Percentiles rank a stretch among this genome's conserved stretches.
These are phyloP conservation scores for Teratosphaeria epicoccoides DNA, from an alignment of 2,329 filamentous ascomycete species.

Conservation along the genomic window DNA sequence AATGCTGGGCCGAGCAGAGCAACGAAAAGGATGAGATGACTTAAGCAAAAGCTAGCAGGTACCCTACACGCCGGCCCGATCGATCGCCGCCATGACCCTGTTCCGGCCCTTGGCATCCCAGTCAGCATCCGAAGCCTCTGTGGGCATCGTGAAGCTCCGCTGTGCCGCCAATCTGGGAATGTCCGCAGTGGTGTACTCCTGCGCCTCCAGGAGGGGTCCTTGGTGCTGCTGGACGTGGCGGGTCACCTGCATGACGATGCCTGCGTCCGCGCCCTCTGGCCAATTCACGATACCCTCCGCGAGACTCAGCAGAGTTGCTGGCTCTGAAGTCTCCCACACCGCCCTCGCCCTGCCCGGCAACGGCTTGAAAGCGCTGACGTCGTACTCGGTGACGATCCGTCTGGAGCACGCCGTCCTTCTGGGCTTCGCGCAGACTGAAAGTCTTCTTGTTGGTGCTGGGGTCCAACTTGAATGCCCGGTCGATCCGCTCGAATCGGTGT, in stretches of 20 bases:
- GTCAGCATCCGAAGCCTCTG: neutral
- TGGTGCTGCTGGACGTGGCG: neutral
- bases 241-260: neutral
- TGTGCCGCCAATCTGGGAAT: neutral
- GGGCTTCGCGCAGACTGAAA: neutral
- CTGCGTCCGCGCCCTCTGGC: neutral
- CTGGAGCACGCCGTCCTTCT: neutral
- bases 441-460: neutral
- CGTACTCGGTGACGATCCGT: neutral
- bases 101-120: neutral
- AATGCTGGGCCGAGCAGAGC: neutral
- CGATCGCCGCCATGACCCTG: neutral
- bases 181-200: neutral
- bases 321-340: neutral
- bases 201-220: neutral
- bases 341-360: too few relatives aligned
- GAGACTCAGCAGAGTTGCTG: neutral
- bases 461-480: too few relatives aligned
- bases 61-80: neutral
- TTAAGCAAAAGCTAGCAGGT: too few relatives aligned
- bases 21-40: too few relatives aligned
- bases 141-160: neutral
- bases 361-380: neutral
- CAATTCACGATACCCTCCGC: neutral
- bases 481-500: too few relatives aligned